phyloP scores from a whole-genome alignment of 306 rosid genomes.

The Vigna mungo region DNA sequence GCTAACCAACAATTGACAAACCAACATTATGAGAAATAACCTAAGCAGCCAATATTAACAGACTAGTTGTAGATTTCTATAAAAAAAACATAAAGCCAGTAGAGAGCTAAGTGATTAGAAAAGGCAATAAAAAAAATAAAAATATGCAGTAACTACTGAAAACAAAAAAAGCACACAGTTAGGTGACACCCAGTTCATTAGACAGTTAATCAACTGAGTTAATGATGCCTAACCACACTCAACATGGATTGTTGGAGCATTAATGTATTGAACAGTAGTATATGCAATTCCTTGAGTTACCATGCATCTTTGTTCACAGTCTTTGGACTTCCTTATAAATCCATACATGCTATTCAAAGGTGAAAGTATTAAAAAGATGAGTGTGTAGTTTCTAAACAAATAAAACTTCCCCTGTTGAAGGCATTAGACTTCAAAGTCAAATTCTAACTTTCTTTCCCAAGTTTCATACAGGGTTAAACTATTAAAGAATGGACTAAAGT shows the following conservation, averaged over 20 bases:
- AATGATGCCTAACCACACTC: not conserved
- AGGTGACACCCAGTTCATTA: not conserved
- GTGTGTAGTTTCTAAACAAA: not conserved
- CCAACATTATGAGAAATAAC: constrained; percentile 43
- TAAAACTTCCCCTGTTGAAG: not conserved
- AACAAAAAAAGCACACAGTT: not conserved
- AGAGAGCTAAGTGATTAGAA: not conserved
- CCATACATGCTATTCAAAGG: not conserved
- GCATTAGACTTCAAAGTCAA: constrained; percentile 20
- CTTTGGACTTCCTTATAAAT: not conserved
- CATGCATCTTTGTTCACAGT: not conserved
- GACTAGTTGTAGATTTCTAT: not conserved
- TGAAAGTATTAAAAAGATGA: not conserved
- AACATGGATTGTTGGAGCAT: not conserved
- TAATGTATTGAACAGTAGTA: not conserved
- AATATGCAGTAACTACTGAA: not conserved
- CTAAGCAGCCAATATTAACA: constrained; percentile 31
- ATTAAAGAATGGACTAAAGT: not conserved
- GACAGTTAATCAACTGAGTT: not conserved
- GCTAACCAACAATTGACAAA: constrained; percentile 57
- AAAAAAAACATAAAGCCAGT: constrained; percentile 1
- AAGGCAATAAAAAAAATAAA: not conserved
- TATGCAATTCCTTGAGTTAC: not conserved
- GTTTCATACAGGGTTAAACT: not conserved
- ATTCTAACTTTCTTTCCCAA: not conserved